Percentiles rank a stretch among this genome's conserved stretches.
Conservation (phyloP, 805 yeast species). For the Sugiyamaella smithiae region DNA sequence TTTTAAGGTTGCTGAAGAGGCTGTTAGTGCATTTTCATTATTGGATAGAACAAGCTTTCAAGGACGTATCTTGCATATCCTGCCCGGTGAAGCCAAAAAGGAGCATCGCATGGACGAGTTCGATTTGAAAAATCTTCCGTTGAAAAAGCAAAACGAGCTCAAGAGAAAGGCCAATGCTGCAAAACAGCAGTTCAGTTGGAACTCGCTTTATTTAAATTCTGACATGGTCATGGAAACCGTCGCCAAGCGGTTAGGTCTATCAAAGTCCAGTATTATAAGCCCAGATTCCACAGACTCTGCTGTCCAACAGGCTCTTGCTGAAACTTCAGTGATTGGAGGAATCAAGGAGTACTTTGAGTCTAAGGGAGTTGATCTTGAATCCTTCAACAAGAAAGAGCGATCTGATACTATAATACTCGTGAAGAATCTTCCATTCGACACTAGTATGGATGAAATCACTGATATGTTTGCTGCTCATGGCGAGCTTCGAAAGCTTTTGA, state of each 20-base stretch:
- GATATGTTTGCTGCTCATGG: constrained; percentile 82
- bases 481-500: constrained; percentile 68
- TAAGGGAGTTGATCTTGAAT: constrained; percentile 78
- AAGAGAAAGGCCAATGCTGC: constrained; percentile 82
- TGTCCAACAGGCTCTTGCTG: constrained; percentile 95
- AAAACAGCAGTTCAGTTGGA: constrained; percentile 90
- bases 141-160: constrained; percentile 85
- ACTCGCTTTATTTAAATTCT: constrained; percentile 81
- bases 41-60: constrained; percentile 90
- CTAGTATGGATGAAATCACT: constrained; percentile 73
- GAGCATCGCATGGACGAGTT: constrained; percentile 85
- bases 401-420: constrained; percentile 80
- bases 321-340: constrained; percentile 90
- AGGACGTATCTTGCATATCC: constrained; percentile 85
- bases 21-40: constrained; percentile 66
- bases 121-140: constrained; percentile 84
- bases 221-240: constrained; percentile 92
- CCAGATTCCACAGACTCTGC: constrained; percentile 85
- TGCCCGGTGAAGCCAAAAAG: constrained; percentile 81
- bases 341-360: constrained; percentile 83
- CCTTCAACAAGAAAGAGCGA: constrained; percentile 63
- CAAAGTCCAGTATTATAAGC: constrained; percentile 80
- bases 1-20: constrained; percentile 66
- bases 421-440: constrained; percentile 89
- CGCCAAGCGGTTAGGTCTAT: constrained; percentile 77